A percentile compares a stretch with the other conserved stretches of the same genome.
phyloP scores from a whole-genome alignment of 2,329 filamentous ascomycete species.

The Zasmidium citrigriseum region DNA sequence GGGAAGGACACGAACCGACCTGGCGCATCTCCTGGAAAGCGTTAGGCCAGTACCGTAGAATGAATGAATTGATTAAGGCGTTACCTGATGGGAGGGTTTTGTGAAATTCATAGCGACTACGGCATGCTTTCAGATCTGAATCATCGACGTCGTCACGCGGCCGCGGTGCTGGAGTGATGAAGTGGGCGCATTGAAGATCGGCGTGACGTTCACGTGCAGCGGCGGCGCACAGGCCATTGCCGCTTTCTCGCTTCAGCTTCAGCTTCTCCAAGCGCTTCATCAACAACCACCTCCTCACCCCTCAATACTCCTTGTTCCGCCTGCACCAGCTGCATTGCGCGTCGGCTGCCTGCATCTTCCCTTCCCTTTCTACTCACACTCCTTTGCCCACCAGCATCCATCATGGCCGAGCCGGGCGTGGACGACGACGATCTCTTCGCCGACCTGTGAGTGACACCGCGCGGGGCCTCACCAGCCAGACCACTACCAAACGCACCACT shows the following conservation, averaged over 20 bases:
- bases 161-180: not conserved
- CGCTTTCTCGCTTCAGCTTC: not conserved
- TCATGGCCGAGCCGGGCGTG: constrained; percentile 77
- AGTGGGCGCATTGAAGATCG: constrained; percentile 1
- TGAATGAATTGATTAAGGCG: not conserved
- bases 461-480: not conserved
- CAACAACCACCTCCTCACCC: not conserved
- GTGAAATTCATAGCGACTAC: constrained; percentile 43
- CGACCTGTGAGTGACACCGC: constrained; percentile 70
- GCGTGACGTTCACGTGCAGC: not conserved
- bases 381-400: constrained; percentile 29
- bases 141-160: not conserved
- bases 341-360: not conserved
- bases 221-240: not conserved
- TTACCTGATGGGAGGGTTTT: constrained; percentile 45
- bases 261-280: not conserved
- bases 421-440: constrained; percentile 93
- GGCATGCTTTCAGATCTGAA: not conserved
- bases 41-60: not conserved
- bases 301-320: not conserved
- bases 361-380: not conserved
- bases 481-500: constrained; percentile 3
- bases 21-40: constrained; percentile 90
- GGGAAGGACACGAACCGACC: constrained; percentile 74
- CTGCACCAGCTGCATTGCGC: not conserved